Percentiles rank a stretch among this genome's conserved stretches.
phyloP scores from a whole-genome alignment of 129 eudicot species.

The Arctium minus region DNA sequence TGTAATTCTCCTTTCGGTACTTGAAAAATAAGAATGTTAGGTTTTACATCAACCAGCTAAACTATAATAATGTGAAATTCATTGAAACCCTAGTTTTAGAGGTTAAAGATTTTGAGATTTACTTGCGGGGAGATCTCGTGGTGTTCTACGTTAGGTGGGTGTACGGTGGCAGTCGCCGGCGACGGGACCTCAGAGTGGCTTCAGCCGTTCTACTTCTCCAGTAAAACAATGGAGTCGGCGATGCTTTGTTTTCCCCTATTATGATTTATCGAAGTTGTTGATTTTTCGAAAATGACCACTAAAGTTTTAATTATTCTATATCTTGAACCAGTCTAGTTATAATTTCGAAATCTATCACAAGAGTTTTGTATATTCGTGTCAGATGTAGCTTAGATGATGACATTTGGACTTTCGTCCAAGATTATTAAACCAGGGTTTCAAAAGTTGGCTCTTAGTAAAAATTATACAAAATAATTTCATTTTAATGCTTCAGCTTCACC shows the following conservation, averaged over 20 bases:
- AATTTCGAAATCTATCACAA: not conserved
- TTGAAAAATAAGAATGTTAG: not conserved
- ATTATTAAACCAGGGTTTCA: too few species aligned
- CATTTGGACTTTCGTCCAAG: too few species aligned
- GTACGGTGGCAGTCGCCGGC: constrained; percentile 9
- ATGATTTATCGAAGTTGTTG: not conserved
- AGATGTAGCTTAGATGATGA: too few species aligned
- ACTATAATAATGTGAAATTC: not conserved
- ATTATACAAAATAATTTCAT: too few species aligned
- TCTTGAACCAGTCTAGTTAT: not conserved
- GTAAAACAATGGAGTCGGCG: constrained; percentile 1
- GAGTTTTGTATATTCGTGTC: not conserved
- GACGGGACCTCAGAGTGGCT: not conserved
- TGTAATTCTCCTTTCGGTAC: not conserved
- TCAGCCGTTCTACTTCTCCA: constrained; percentile 1
- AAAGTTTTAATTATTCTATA: not conserved
- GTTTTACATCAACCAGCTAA: constrained; percentile 3
- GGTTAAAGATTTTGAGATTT: not conserved
- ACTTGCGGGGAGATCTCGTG: not conserved
- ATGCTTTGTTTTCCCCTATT: not conserved
- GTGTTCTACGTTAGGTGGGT: not conserved
- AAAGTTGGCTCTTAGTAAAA: too few species aligned
- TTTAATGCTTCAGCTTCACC: too few species aligned
- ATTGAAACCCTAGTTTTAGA: not conserved
- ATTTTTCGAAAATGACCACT: not conserved